Evolutionary conservation across 2,329 filamentous ascomycete genomes (phyloP).

Genomic region (Colletotrichum tanaceti): DNA sequence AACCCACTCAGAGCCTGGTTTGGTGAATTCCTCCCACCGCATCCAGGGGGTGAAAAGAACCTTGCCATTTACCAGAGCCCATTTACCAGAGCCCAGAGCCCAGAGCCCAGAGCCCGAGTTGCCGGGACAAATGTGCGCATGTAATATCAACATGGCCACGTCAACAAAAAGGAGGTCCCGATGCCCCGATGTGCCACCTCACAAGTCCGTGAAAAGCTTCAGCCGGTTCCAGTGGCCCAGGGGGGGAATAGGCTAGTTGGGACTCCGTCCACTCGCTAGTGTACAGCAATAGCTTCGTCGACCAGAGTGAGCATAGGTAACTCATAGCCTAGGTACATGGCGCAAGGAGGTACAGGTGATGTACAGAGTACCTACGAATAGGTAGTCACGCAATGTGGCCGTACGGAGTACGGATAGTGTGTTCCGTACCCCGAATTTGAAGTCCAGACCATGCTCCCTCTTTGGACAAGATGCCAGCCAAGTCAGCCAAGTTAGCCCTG

Average conservation of each 20-base stretch:
- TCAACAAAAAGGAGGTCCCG: not conserved
- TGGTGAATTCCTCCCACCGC: conserved; percentile 6
- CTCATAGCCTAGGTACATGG: conserved; percentile 1
- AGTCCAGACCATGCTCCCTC: not conserved
- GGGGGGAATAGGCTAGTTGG: too few relatives aligned
- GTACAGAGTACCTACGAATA: too few relatives aligned
- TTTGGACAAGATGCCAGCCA: conserved; percentile 1
- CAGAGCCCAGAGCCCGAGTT: not conserved
- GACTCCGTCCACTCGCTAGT: too few relatives aligned
- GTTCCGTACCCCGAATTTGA: too few relatives aligned
- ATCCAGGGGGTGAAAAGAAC: not conserved
- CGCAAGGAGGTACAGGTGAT: not conserved
- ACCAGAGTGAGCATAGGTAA: not conserved
- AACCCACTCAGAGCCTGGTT: conserved; percentile 11
- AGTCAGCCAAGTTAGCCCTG: not conserved
- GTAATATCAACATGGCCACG: conserved; percentile 12
- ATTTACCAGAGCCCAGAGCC: not conserved
- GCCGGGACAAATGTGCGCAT: not conserved
- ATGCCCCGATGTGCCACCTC: conserved; percentile 10
- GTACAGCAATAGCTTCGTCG: not conserved
- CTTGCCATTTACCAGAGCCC: not conserved
- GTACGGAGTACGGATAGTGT: too few relatives aligned
- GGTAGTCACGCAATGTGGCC: too few relatives aligned
- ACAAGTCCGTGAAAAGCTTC: not conserved
- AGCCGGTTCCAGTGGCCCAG: not conserved